Evolutionary conservation across 1,139 yeast genomes (phyloP), one percentile per base, ranked within the genome.

Genomic region (Groenewaldozyma sp.): DNA sequence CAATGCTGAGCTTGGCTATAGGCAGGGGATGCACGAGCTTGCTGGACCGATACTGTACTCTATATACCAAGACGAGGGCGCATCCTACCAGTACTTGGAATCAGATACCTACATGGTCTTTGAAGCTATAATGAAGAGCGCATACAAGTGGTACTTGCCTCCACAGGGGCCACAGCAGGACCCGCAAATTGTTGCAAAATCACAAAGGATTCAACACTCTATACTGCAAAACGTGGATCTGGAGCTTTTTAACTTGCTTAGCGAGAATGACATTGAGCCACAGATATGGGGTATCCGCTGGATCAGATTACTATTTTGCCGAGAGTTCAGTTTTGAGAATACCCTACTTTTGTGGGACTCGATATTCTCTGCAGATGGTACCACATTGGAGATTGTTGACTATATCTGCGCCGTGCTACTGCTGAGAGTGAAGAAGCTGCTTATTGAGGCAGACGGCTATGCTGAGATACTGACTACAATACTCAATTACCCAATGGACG

Each of bases 11-110:
- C 60, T 75, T 24, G 76, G 80, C 2, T 76, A 76, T 54, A 72
- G 75, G 42, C 82, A 76, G 52, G 82, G 82, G 4, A 66, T 76
- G 58, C 82, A 76, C 52, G 82, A 76, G 53, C 63, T 76, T 13
- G 58, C 73, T 28, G 81, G 78, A 1, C 63, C 76, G 27, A 59
- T 75, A 29, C 41, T 58, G 26, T 58, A 50, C 44, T 60, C 58
- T 2, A 39, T 55, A 34, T 36, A 47, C 2, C 39, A 35, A 24
- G 60, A 54, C 9, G 28, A 38, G 14, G 35, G 11, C 4, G 16
- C n/a, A 9, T 13, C n/a, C 10, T 26, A 41, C 18, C 36, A 31
- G 18, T 42, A 44, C 31, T 41, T 50, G 1, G 60, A 54, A 38
- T 50, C 56, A 13, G 64, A 60, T 36, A 46, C 63, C 1, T 62